Conservation (phyloP, 2,329 filamentous ascomycete species). For the Colletotrichum euphorbiae region DNA sequence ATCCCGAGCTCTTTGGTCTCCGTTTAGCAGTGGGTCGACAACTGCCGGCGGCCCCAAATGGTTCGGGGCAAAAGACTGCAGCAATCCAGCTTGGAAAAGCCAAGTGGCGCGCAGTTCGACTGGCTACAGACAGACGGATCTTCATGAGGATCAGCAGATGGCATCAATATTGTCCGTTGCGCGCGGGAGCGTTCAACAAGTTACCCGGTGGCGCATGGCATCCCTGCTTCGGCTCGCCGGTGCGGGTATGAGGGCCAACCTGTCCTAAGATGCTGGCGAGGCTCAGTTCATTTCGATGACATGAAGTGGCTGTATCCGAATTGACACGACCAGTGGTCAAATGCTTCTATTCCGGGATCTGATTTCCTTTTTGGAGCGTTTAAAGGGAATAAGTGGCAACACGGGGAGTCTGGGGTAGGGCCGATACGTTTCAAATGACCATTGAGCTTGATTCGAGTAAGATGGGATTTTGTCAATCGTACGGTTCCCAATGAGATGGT, state of each 20-base stretch:
- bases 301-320: too few relatives aligned
- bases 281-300: neutral
- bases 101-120: neutral
- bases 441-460: constrained; percentile 4
- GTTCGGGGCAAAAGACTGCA: neutral
- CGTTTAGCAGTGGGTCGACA: constrained; percentile 8
- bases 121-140: constrained; percentile 15
- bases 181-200: constrained; percentile 11
- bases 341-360: neutral
- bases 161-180: constrained; percentile 22
- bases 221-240: constrained; percentile 24
- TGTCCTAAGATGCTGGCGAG: constrained; percentile 8
- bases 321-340: too few relatives aligned
- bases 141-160: constrained; percentile 28
- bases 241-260: constrained; percentile 3
- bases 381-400: neutral
- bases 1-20: neutral
- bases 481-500: constrained; percentile 25
- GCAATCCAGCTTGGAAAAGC: constrained; percentile 4
- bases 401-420: neutral
- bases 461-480: constrained; percentile 7
- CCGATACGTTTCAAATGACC: constrained; percentile 10
- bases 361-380: neutral
- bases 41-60: constrained; percentile 14
- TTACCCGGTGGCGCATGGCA: constrained; percentile 26